These are phyloP conservation scores for Peltaster fructicola DNA, from an alignment of 2,329 filamentous ascomycete species.

Conservation along the genomic window DNA sequence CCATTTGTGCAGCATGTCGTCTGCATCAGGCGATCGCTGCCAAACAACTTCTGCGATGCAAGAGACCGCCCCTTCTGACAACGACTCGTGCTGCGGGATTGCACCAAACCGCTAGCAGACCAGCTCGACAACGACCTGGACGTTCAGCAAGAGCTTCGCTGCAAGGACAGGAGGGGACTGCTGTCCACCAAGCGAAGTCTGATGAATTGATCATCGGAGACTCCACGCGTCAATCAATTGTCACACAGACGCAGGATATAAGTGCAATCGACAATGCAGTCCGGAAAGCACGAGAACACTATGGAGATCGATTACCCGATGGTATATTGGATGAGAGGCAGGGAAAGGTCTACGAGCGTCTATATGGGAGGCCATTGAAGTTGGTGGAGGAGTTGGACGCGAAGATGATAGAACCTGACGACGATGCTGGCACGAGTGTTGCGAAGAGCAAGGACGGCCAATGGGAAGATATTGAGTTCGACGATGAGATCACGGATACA, in stretches of 20 bases:
- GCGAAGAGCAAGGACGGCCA: constrained; percentile 38
- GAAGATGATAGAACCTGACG: constrained; percentile 28
- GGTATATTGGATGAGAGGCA: constrained; percentile 54
- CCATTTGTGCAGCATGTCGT: constrained; percentile 6
- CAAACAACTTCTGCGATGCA: constrained; percentile 7
- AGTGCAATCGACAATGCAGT: too few species aligned
- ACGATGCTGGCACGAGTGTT: constrained; percentile 33
- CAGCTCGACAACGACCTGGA: too few species aligned
- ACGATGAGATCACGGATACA: constrained; percentile 11
- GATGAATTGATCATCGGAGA: neutral
- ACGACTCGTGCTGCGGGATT: too few species aligned
- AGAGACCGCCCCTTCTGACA: too few species aligned
- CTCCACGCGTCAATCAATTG: constrained; percentile 1
- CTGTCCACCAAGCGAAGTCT: constrained; percentile 3
- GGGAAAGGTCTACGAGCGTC: constrained; percentile 54
- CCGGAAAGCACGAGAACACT: constrained; percentile 57
- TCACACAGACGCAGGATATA: too few species aligned
- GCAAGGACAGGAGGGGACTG: too few species aligned
- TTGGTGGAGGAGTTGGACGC: constrained; percentile 22
- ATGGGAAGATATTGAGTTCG: constrained; percentile 44
- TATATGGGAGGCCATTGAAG: constrained; percentile 60
- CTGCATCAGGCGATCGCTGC: constrained; percentile 6
- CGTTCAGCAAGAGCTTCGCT: too few species aligned
- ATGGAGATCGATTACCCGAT: constrained; percentile 59
- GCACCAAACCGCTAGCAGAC: too few species aligned